Evolutionary conservation across 2,329 filamentous ascomycete species (phyloP), one percentile per base, ranked within the genome.

Genomic region (Trichophyton mentagrophytes): DNA sequence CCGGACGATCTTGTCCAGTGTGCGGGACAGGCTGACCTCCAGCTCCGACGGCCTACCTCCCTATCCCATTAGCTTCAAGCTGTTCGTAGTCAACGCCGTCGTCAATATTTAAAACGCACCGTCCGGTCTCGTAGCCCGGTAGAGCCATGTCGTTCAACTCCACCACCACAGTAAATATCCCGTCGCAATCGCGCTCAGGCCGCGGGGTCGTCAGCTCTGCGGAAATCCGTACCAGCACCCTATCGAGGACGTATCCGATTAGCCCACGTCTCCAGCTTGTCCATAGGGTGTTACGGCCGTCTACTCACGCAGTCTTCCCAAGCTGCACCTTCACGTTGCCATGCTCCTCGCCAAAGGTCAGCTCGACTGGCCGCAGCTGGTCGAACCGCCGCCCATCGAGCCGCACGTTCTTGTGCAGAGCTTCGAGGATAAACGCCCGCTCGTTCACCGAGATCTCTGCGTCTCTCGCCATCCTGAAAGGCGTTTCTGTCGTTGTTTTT

Each of bases 61-160:
- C n/a, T 9, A 30, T 20, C 44, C 44, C 11, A 22, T 60, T 40
- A 56, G 22, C 13, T 38, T 13, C 22, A 22, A 22, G 22, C 22
- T 22, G 30, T 27, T 30, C 33, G 11, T 38, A 13, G 11, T 40
- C n/a, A 60, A 11, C 40, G 11, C 11, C 2, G 9, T 38, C 33
- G 9, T 38, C 33, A 13, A 20, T 25, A 58, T 58, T 36, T 20
- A 11, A 33, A 55, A 13, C 40, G 60, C 79, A 85, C 82, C 84
- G 83, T 73, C 88, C 89, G 66, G 88, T 83, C 74, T 96, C 91
- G 75, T 95, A 95, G 38, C 88, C 86, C 13, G 93, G 90, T 55
- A 90, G 90, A 30, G 89, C 87, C 86, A 97, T 95, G 57, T 92
- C 90, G 64, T 88, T 90, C 68, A 99, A 84, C 73, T 97, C 93